Evolutionary conservation across 176 grass and related monocot genomes (phyloP).

Genomic region (Poa pratensis): DNA sequence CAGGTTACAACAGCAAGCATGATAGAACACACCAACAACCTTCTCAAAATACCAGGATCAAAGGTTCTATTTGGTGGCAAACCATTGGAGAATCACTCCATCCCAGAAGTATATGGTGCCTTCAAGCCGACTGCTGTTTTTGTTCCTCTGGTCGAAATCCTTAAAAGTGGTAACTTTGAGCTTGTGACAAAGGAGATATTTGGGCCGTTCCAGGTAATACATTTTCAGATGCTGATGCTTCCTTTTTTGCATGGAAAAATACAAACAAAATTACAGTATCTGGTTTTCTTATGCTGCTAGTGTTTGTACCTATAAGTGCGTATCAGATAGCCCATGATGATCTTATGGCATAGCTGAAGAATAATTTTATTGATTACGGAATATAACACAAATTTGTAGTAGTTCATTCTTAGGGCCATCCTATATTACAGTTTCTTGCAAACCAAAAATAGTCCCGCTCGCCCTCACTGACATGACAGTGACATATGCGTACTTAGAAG

Average conservation of each 20-base stretch:
- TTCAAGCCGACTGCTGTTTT: constrained; percentile 90
- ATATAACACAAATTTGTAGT: neutral
- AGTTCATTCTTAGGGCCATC: neutral
- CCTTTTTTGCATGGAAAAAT: constrained; percentile 1
- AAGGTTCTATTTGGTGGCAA: constrained; percentile 89
- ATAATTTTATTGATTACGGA: neutral
- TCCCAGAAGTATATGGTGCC: constrained; percentile 94
- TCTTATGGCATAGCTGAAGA: constrained; percentile 5
- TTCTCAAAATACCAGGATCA: constrained; percentile 92
- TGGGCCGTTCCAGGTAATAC: constrained; percentile 89
- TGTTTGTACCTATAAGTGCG: neutral
- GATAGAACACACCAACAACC: constrained; percentile 68
- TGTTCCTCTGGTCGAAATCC: constrained; percentile 85
- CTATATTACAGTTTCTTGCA: neutral
- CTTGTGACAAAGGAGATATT: constrained; percentile 92
- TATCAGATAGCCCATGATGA: neutral
- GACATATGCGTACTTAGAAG: neutral
- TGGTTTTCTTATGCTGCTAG: neutral
- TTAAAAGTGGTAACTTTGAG: constrained; percentile 77
- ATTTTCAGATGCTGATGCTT: neutral
- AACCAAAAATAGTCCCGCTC: neutral
- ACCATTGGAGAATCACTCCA: constrained; percentile 81
- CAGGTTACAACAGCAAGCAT: constrained; percentile 90
- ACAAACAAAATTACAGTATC: no score
- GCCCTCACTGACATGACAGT: neutral